Percentiles rank a stretch among this genome's conserved stretches.
Evolutionary conservation across 208 protist species (phyloP).

Genomic region (Leishmania braziliensis): DNA sequence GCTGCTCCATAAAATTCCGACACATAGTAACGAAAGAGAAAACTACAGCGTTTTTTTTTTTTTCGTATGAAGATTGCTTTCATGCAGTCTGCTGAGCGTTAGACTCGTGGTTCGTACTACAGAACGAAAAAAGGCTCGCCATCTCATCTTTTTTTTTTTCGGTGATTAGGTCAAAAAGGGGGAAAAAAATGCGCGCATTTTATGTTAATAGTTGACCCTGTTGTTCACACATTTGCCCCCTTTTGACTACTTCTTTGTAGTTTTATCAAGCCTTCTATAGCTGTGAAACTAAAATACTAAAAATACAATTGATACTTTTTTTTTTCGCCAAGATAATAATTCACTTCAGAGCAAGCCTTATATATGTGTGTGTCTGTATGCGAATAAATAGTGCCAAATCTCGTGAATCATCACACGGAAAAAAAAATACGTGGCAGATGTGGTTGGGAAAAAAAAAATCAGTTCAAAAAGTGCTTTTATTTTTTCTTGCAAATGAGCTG

Average conservation of each 20-base stretch:
- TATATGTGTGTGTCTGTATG: too few species aligned
- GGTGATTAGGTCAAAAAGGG: background rate
- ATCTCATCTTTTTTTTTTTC: background rate
- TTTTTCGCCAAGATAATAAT: background rate
- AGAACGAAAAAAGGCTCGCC: background rate
- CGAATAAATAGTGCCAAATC: background rate
- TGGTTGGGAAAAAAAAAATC: background rate
- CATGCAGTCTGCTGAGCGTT: background rate
- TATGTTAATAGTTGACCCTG: background rate
- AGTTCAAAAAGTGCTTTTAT: background rate
- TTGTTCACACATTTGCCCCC: background rate
- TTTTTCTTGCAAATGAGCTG: constrained; percentile 12
- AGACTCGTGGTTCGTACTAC: background rate
- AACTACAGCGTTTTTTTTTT: background rate
- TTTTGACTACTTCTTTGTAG: background rate
- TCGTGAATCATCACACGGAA: background rate
- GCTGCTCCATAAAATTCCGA: background rate
- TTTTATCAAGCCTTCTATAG: background rate
- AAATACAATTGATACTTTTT: background rate
- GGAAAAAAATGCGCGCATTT: background rate
- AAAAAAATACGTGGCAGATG: background rate
- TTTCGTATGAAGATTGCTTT: background rate
- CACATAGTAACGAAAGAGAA: background rate
- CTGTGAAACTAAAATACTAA: background rate
- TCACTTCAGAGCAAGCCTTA: background rate